phyloP scores from a whole-genome alignment of 2,329 filamentous ascomycete genomes.

The Alternaria angustiovoidea region DNA sequence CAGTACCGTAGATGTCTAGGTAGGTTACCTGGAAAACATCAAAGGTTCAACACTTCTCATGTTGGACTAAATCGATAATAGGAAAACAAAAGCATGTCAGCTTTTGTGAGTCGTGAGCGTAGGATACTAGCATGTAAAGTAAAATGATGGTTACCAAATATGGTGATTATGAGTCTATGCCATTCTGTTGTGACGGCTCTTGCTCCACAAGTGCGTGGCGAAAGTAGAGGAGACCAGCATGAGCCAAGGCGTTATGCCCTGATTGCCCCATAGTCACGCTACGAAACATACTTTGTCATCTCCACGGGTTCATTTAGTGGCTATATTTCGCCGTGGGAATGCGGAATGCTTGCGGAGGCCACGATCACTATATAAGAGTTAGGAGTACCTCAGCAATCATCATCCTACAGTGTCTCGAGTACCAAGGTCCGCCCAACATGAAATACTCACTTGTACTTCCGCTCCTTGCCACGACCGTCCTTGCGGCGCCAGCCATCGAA shows the following conservation, averaged over 20 bases:
- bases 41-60: neutral
- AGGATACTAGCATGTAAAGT: neutral
- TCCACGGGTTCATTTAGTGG: constrained; percentile 34
- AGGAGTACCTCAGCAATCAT: neutral
- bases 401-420: constrained; percentile 15
- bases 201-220: constrained; percentile 15
- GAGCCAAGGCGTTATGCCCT: constrained; percentile 37
- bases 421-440: constrained; percentile 32
- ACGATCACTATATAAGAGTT: constrained; percentile 23
- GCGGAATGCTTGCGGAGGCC: constrained; percentile 17
- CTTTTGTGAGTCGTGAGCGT: neutral
- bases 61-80: neutral
- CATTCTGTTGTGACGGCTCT: neutral
- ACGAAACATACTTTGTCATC: constrained; percentile 32
- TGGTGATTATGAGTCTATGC: neutral
- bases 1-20: neutral
- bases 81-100: neutral
- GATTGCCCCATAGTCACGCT: constrained; percentile 41
- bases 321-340: constrained; percentile 35
- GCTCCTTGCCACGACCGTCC: constrained; percentile 40
- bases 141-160: neutral
- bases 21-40: neutral
- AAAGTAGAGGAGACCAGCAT: constrained; percentile 9
- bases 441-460: constrained; percentile 43
- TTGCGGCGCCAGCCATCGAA: constrained; percentile 41